phyloP scores from a whole-genome alignment of 108 stramenopile genomes.

The Fistulifera pelliculosa region DNA sequence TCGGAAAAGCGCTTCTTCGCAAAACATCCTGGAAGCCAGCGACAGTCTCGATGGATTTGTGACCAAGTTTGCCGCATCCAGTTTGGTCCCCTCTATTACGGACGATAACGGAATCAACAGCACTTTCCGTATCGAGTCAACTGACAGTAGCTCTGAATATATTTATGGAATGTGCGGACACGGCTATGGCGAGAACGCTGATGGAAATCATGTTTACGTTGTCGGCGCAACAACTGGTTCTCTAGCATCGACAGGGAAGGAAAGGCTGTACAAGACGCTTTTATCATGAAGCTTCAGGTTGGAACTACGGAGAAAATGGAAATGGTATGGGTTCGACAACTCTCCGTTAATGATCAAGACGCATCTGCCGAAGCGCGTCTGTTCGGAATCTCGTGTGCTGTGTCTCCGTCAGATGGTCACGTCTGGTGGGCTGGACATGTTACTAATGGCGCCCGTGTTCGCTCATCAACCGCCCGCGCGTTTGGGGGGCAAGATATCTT shows the following conservation, averaged over 20 bases:
- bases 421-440: slow-evolving; percentile 54
- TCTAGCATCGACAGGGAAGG: neutral
- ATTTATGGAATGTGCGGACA: slow-evolving; percentile 22
- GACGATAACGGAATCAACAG: neutral
- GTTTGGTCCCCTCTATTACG: neutral
- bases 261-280: slow-evolving; percentile 16
- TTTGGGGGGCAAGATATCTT: slow-evolving; percentile 37
- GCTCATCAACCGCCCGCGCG: neutral
- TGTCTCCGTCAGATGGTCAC: slow-evolving; percentile 43
- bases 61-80: slow-evolving; percentile 17
- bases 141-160: slow-evolving; percentile 22
- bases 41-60: slow-evolving; percentile 35
- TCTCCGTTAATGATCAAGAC: slow-evolving; percentile 1
- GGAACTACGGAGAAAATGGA: slow-evolving; percentile 2
- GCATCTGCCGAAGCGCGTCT: slow-evolving; percentile 11
- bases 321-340: slow-evolving; percentile 21
- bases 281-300: slow-evolving; percentile 26
- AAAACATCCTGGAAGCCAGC: slow-evolving; percentile 3
- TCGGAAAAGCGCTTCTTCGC: neutral
- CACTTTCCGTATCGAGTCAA: slow-evolving; percentile 4
- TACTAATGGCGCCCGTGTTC: slow-evolving; percentile 19
- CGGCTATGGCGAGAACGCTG: neutral
- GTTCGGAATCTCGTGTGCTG: slow-evolving; percentile 45
- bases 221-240: slow-evolving; percentile 18
- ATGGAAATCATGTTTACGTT: slow-evolving; percentile 23